Evolutionary conservation across 2,329 filamentous ascomycete genomes (phyloP).

Genomic region (Aurifilum marmelostoma): DNA sequence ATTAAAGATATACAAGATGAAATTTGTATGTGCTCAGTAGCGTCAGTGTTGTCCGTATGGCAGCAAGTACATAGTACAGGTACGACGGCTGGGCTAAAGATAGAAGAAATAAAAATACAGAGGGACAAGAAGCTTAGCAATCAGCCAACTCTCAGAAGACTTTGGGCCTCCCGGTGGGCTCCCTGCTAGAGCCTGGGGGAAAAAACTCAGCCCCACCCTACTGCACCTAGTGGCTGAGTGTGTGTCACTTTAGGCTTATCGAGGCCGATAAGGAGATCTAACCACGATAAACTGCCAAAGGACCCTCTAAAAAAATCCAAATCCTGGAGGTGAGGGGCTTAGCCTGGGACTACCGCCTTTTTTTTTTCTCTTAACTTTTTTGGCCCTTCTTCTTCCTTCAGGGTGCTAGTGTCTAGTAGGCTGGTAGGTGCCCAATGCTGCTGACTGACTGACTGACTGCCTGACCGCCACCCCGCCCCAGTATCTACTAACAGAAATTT

Average conservation of each 20-base stretch:
- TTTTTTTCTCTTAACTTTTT: neutral
- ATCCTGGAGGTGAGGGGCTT: conserved; percentile 3
- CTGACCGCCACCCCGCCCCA: neutral
- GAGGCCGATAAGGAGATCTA: neutral
- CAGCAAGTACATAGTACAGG: neutral
- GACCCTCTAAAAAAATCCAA: conserved; percentile 2
- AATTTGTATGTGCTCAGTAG: too few species aligned
- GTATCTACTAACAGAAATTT: neutral
- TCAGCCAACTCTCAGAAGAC: conserved; percentile 2
- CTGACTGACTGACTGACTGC: neutral
- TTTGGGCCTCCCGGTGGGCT: too few species aligned
- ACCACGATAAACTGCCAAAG: neutral
- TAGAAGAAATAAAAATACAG: conserved; percentile 3
- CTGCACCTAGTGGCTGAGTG: neutral
- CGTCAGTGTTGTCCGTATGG: too few species aligned
- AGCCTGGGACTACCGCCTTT: conserved; percentile 1
- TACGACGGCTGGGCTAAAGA: too few species aligned
- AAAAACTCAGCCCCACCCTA: neutral
- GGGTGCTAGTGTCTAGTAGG: too few species aligned
- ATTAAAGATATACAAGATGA: neutral
- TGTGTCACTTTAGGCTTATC: conserved; percentile 5
- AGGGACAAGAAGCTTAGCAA: conserved; percentile 11
- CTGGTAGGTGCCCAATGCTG: conserved; percentile 9
- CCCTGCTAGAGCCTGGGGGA: neutral
- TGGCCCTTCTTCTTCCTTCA: neutral